Evolutionary conservation across 1,139 yeast species (phyloP).

Genomic region (Maudiozyma humilis): DNA sequence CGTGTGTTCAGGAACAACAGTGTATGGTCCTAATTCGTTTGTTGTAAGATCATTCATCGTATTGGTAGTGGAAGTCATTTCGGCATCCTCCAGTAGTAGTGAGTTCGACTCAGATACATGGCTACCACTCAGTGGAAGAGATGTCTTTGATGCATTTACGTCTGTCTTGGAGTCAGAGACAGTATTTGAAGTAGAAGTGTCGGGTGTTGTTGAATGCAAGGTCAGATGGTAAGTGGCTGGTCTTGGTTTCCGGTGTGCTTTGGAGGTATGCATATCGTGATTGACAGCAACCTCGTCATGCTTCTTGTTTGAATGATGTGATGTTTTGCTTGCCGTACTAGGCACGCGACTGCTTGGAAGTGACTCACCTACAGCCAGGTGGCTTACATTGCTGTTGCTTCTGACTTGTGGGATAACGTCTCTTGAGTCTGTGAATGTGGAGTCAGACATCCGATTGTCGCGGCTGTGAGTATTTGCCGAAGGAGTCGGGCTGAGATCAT

Average conservation of each 20-base stretch:
- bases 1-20: not conserved
- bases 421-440: not conserved
- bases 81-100: not conserved
- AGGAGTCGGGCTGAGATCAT: not conserved
- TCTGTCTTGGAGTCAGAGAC: not conserved
- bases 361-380: not conserved
- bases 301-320: too few relatives aligned
- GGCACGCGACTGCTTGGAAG: too few relatives aligned
- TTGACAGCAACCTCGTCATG: not conserved
- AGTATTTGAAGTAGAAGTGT: not conserved
- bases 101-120: not conserved
- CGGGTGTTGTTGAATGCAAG: constrained; percentile 5
- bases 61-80: not conserved
- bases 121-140: not conserved
- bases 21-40: not conserved
- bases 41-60: too few relatives aligned
- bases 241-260: constrained; percentile 5
- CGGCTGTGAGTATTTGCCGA: not conserved
- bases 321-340: too few relatives aligned
- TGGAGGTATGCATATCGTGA: not conserved
- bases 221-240: constrained; percentile 8
- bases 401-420: not conserved
- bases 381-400: not conserved
- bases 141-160: not conserved
- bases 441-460: not conserved